These are phyloP conservation scores for Solanum corneliomulleri DNA, from an alignment of 257 asterid species.

Conservation along the genomic window DNA sequence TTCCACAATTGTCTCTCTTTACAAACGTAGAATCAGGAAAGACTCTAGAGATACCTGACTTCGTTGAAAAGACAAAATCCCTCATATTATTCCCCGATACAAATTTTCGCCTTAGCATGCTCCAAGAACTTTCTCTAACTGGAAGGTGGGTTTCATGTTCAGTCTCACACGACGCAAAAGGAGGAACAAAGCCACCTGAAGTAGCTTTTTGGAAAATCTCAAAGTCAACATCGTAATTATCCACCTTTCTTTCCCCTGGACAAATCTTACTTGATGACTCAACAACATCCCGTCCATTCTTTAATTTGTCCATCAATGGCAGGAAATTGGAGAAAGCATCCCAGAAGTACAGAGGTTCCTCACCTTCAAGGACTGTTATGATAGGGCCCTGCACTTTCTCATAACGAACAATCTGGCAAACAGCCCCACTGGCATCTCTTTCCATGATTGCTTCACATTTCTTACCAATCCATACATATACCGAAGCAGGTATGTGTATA, in stretches of 20 bases:
- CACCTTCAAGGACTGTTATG: conserved; percentile 23
- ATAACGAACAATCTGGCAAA: conserved; percentile 40
- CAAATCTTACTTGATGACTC: conserved; percentile 9
- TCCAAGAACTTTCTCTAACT: conserved; percentile 36
- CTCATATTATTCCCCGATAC: conserved; percentile 23
- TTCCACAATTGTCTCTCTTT: conserved; percentile 2
- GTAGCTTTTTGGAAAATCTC: conserved; percentile 35
- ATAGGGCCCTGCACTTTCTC: conserved; percentile 39
- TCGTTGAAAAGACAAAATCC: conserved; percentile 25
- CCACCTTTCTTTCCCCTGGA: conserved; percentile 22
- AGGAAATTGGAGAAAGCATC: conserved; percentile 32
- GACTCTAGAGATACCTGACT: conserved; percentile 19
- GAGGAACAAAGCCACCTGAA: conserved; percentile 37
- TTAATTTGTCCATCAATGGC: conserved; percentile 29
- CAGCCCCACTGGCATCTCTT: conserved; percentile 41
- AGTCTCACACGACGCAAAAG: conserved; percentile 25
- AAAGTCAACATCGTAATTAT: conserved; percentile 24
- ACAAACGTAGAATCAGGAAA: conserved; percentile 25
- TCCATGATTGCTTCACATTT: conserved; percentile 33
- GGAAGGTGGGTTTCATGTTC: conserved; percentile 31
- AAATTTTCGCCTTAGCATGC: conserved; percentile 26
- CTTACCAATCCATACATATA: conserved; percentile 40
- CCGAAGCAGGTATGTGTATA: conserved; percentile 28
- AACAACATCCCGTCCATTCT: conserved; percentile 6
- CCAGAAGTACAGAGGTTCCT: conserved; percentile 35